Conservation (phyloP, 768 basidiomycete species). For the Trametes sanguinea region DNA sequence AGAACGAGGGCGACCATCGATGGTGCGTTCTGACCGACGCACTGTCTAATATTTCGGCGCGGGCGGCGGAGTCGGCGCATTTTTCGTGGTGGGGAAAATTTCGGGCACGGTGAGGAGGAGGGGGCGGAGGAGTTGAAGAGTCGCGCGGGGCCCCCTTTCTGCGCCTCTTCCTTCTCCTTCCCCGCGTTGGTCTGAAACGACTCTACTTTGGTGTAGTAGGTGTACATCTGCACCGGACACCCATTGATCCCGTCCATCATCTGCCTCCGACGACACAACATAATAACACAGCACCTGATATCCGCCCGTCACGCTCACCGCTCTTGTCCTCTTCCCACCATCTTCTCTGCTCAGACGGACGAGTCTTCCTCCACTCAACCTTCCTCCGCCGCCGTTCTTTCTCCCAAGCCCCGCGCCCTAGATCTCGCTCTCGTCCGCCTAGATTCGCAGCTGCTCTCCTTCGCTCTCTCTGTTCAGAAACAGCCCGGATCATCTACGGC, state of each 20-base stretch:
- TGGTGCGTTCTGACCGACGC: neutral
- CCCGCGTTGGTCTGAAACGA: too few relatives aligned
- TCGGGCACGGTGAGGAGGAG: neutral
- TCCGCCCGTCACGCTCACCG: neutral
- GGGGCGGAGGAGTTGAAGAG: neutral
- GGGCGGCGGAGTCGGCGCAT: neutral
- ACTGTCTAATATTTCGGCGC: neutral
- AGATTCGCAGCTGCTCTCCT: neutral
- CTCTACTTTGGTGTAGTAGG: too few relatives aligned
- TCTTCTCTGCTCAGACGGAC: neutral
- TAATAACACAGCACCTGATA: neutral
- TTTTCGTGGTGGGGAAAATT: constrained; percentile 12
- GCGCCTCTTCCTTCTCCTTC: too few relatives aligned
- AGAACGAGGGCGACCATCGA: constrained; percentile 3
- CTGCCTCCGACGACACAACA: too few relatives aligned
- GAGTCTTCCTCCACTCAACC: neutral
- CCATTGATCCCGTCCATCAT: too few relatives aligned
- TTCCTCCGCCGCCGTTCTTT: neutral
- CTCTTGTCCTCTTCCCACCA: neutral
- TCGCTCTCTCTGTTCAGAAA: neutral
- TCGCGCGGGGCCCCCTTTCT: too few relatives aligned
- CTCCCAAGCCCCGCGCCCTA: neutral
- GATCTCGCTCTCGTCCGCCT: neutral
- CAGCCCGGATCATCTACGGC: constrained; percentile 22
- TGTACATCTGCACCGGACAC: too few relatives aligned